Evolutionary conservation across 1,139 yeast species (phyloP), one percentile per base, ranked within the genome.

Genomic region (Yamadazyma kanchanaburiensis): DNA sequence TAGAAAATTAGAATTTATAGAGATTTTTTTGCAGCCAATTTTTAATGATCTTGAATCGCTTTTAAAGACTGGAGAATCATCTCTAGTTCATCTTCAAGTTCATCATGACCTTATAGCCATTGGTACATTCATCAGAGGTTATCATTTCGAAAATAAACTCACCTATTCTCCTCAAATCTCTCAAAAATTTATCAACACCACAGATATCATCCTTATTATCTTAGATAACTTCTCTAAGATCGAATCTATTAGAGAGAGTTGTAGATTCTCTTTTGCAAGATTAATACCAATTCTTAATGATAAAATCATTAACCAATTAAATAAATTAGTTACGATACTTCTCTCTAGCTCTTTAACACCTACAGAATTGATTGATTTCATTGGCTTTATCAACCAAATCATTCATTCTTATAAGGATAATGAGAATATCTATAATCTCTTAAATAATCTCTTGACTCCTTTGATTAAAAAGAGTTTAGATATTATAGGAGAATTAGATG

Each of bases 81-180:
- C 29, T 25, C 15, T 70, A 27, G 50, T 72, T 21, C 69, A 81
- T 4, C 58, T 85, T 27, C 94, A 87, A 51, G 80, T 88, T 2
- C 96, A 91, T 53, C 96, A 91, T 53, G 73, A 81, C 24, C 60
- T 94, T 28, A 77, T 86, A 78, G 91, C 96, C 0, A 75, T 91
- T 31, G 96, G 96, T 21, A 86, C 96, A 0, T 72, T 89, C 48
- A 84, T 89, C 3, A 74, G 91, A 49, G 97, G 97, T 2, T 80
- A 84, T 45, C 82, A 78, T 41, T 69, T 68, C 27, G 68, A 62
- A 27, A 43, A 43, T 17, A 49, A 21, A 51, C 48, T 12, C 20
- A 56, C 54, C 24, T 40, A 60, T 49, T 37, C 55, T 43, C 46
- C 42, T 39, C 66, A 59, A 27, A 50, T 73, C 15, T 59, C 72